Conservation (phyloP, 805 yeast genomes). For the Kuraishia capsulata region DNA sequence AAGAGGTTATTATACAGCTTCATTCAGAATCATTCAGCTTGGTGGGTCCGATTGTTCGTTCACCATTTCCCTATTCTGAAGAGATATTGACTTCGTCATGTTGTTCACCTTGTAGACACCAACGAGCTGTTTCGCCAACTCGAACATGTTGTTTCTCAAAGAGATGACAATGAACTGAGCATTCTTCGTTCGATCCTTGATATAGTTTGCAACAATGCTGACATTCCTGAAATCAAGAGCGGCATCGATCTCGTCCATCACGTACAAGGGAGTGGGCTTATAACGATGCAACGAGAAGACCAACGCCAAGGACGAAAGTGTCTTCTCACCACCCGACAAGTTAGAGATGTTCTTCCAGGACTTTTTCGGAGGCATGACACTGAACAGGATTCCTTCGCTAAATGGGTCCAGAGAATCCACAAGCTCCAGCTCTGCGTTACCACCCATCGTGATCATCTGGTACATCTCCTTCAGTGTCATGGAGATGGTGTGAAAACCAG, state of each 20-base stretch:
- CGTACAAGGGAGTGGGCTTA: constrained; percentile 95
- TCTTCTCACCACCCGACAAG: constrained; percentile 96
- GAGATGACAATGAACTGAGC: constrained; percentile 97
- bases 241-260: constrained; percentile 99
- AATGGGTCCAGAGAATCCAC: constrained; percentile 97
- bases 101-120: constrained; percentile 93
- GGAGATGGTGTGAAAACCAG: constrained; percentile 82
- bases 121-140: constrained; percentile 85
- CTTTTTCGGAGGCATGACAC: constrained; percentile 99
- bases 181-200: constrained; percentile 89
- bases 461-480: constrained; percentile 91
- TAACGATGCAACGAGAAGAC: constrained; percentile 95
- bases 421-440: constrained; percentile 93
- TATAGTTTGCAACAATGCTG: constrained; percentile 94
- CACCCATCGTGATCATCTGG: constrained; percentile 98
- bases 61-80: constrained; percentile 52
- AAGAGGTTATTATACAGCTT: no score
- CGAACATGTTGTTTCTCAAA: constrained; percentile 95
- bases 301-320: constrained; percentile 86
- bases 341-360: constrained; percentile 95
- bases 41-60: no score
- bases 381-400: constrained; percentile 90
- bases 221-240: constrained; percentile 96
- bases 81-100: constrained; percentile 78
- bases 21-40: no score